Evolutionary conservation across 2,329 filamentous ascomycete species (phyloP).

Genomic region (Paraphoma chrysanthemicola): DNA sequence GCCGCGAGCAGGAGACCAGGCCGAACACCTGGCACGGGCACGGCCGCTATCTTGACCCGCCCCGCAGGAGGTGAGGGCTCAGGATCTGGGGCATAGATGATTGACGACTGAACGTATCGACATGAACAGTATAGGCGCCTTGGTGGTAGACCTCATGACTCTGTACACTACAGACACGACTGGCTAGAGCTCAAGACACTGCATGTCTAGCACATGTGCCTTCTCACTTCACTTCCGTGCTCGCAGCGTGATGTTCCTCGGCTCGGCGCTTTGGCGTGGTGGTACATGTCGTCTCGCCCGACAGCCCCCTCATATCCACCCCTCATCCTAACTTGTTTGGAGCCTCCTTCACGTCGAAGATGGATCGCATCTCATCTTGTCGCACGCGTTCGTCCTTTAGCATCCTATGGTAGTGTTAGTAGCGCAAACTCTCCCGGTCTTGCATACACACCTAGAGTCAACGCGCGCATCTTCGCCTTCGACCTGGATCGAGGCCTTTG

Average conservation of each 20-base stretch:
- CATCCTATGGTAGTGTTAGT: slow-evolving; percentile 64
- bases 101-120: slow-evolving; percentile 29
- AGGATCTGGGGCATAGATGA: slow-evolving; percentile 34
- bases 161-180: slow-evolving; percentile 36
- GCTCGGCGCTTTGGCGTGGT: slow-evolving; percentile 5
- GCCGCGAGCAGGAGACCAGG: slow-evolving; percentile 87
- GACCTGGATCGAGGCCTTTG: slow-evolving; percentile 81
- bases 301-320: background rate
- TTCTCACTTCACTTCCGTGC: slow-evolving; percentile 11
- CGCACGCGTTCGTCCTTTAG: slow-evolving; percentile 85
- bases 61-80: slow-evolving; percentile 55
- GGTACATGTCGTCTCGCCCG: background rate
- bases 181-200: slow-evolving; percentile 32
- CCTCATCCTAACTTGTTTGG: slow-evolving; percentile 76
- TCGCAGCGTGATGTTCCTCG: slow-evolving; percentile 16
- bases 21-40: slow-evolving; percentile 69
- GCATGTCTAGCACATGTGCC: slow-evolving; percentile 31
- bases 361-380: slow-evolving; percentile 65
- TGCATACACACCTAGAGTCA: slow-evolving; percentile 67
- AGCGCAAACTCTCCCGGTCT: background rate
- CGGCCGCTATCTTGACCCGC: slow-evolving; percentile 75
- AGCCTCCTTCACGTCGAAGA: slow-evolving; percentile 78
- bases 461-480: slow-evolving; percentile 90
- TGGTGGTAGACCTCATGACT: slow-evolving; percentile 37
- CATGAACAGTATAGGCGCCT: slow-evolving; percentile 42